Percentiles rank a stretch among this genome's conserved stretches.
Evolutionary conservation across 805 yeast genomes (phyloP).

Genomic region (Torulaspora maleeae): DNA sequence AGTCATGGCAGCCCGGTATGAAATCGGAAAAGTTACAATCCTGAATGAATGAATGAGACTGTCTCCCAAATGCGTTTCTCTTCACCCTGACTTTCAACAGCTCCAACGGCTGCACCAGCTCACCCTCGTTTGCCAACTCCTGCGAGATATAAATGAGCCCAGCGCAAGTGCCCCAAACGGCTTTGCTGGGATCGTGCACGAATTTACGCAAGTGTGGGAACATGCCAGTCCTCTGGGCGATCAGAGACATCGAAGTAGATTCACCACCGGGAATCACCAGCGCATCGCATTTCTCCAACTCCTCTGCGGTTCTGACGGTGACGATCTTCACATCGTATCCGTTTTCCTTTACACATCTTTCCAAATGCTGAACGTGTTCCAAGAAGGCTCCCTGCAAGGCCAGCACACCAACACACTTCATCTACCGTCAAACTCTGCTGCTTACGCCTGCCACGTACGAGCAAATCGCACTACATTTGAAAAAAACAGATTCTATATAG

Average conservation of each 20-base stretch:
- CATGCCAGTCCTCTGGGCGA: slow-evolving; percentile 61
- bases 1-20: slow-evolving; percentile 39
- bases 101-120: slow-evolving; percentile 54
- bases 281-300: slow-evolving; percentile 50
- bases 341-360: slow-evolving; percentile 32
- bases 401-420: slow-evolving; percentile 54
- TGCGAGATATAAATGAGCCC: slow-evolving; percentile 66
- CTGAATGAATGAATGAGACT: slow-evolving; percentile 57
- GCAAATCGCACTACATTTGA: background rate
- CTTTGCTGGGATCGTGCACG: slow-evolving; percentile 45
- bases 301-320: slow-evolving; percentile 50
- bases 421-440: background rate
- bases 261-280: slow-evolving; percentile 70
- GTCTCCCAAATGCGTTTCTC: slow-evolving; percentile 78
- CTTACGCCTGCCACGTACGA: background rate
- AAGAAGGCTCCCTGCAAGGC: slow-evolving; percentile 77
- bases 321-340: slow-evolving; percentile 36
- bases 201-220: slow-evolving; percentile 50
- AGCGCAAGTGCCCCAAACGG: slow-evolving; percentile 86
- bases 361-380: slow-evolving; percentile 57
- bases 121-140: slow-evolving; percentile 48
- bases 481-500: background rate
- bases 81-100: slow-evolving; percentile 60
- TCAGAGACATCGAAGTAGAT: slow-evolving; percentile 62
- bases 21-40: slow-evolving; percentile 41